A percentile compares a stretch with the other conserved stretches of the same genome.
Evolutionary conservation across 1,284 basidiomycete genomes (phyloP).

Genomic region (Vanrija sp.): DNA sequence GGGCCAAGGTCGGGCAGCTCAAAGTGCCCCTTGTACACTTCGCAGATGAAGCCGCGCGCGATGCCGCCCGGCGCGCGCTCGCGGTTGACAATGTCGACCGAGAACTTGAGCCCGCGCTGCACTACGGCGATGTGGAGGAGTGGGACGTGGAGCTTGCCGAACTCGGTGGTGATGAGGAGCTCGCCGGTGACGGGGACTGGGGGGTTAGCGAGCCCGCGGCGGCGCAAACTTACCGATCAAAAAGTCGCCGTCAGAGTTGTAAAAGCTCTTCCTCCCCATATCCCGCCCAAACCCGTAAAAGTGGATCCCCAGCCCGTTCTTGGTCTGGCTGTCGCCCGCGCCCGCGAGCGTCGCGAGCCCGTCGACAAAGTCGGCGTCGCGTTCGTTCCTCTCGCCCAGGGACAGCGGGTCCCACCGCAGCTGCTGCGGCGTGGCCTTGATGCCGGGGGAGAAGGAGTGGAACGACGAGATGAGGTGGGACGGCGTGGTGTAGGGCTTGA

Average conservation of each 20-base stretch:
- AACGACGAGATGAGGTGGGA: constrained; percentile 5
- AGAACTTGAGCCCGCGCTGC: constrained; percentile 64
- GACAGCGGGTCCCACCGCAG: constrained; percentile 60
- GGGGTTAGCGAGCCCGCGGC: not conserved
- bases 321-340: constrained; percentile 60
- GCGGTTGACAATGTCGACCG: constrained; percentile 46
- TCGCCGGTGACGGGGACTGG: constrained; percentile 60
- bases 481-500: constrained; percentile 11
- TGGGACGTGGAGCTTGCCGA: constrained; percentile 63
- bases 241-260: constrained; percentile 66
- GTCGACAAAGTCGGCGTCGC: constrained; percentile 57
- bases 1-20: constrained; percentile 64
- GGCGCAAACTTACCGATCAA: constrained; percentile 50
- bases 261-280: constrained; percentile 63
- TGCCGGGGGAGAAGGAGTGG: constrained; percentile 4
- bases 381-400: constrained; percentile 42
- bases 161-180: constrained; percentile 65
- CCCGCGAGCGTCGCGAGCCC: constrained; percentile 64
- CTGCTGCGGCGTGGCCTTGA: constrained; percentile 55
- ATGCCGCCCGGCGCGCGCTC: constrained; percentile 8
- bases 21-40: constrained; percentile 63
- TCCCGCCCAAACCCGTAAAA: constrained; percentile 60
- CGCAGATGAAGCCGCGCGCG: constrained; percentile 54
- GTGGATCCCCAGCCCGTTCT: constrained; percentile 62
- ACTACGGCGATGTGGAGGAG: constrained; percentile 63